Base-by-base conservation (phyloP, 78 protist genomes). In the Tieghemostelium lacteum region DNA sequence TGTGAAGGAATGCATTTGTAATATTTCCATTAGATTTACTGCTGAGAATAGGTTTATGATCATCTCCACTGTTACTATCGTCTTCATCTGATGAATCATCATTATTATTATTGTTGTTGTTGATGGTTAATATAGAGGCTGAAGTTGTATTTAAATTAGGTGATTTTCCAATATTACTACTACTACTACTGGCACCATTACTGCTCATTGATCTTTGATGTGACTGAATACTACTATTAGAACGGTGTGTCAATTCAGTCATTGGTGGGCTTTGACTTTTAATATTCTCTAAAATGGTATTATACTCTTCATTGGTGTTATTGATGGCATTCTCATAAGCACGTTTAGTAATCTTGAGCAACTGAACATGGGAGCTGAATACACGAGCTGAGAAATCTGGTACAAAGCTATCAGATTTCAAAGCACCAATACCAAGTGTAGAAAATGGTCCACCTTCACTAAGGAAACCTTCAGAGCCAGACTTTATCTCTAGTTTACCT, bases 381-480 rank as follows among this genome's bases (percentile, higher is more conserved):
- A 86, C 55, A n/a, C 87, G 65, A 22, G 85, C 83, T 29, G 74
- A 39, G 22, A 86, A 86, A n/a, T 86, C 93, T 61, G 93, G 93
- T 1, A 61, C n/a, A 40, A 86, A 86, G 6, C 52, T 45, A 10
- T 86, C 83, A 0, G 36, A 12, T 57, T 55, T 75, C 2, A 88
- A 63, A 6, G 85, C 87, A 24, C 83, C 78, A n/a, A 88, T 36
- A 71, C 94, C 94, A 2, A 88, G 49, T 5, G 85, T 71, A n/a
- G 88, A 39, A 73, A 78, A 94, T 39, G 94, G 96, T 24, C 96
- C 96, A 52, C 74, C 77, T 26, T 85, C 87, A 12, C 94, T 89
- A 45, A 66, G 45, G 37, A 93, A 69, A 12, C 74, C 92, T 45
- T 93, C 96, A 22, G 49, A 49, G 52, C 94, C 94, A 2, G 87